Base-by-base conservation (phyloP, 2,329 filamentous ascomycete species). In the Fusarium nematophilum region DNA sequence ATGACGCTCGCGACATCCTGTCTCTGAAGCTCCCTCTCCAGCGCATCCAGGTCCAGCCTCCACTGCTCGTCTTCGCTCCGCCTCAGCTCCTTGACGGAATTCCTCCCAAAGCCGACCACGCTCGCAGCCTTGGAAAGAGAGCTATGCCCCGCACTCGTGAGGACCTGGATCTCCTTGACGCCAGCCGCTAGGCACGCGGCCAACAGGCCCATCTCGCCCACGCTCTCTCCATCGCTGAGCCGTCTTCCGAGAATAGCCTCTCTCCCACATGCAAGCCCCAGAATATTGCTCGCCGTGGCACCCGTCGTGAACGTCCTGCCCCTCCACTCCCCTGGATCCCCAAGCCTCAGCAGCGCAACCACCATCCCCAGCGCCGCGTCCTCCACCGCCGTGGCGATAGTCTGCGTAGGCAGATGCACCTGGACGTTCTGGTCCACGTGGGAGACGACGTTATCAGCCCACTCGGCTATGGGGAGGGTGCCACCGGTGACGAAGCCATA, bases 401-500 rank as follows among this genome's bases (percentile, higher is more conserved):
- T 90, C 73, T 97, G 90, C 15, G 81, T 78, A 0, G 92, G 89
- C 2, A 97, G 79, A 72, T 97, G 93, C 1, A 96, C 91, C 53
- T 89, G 84, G 5, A 93, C 88, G 73, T 93, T 97, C 72, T 96
- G 92, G 72, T 97, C 93, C 57, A 89, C 84, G 8, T 86, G 83
- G 5, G 88, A 88, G 57, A 94, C 92, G n/a, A 97, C 76, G 62
- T 92, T 90, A 73, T 97, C 94, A 2, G 92, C 93, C 48, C 91
- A 85, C 65, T 90, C 83, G 26, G 93, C 93, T 18, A 92, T 86
- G 6, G 92, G 91, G 0, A 93, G 90, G 7, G 83, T 81, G 11
- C 92, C 90, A 37, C 94, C 94, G 0, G 89, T 96, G 6, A 97
- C 90, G 72, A 97, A 97, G 55, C 92, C 93, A 73, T 92, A 96